Evolutionary conservation across 2,329 filamentous ascomycete species (phyloP).

Genomic region (Sphaerulina musiva): DNA sequence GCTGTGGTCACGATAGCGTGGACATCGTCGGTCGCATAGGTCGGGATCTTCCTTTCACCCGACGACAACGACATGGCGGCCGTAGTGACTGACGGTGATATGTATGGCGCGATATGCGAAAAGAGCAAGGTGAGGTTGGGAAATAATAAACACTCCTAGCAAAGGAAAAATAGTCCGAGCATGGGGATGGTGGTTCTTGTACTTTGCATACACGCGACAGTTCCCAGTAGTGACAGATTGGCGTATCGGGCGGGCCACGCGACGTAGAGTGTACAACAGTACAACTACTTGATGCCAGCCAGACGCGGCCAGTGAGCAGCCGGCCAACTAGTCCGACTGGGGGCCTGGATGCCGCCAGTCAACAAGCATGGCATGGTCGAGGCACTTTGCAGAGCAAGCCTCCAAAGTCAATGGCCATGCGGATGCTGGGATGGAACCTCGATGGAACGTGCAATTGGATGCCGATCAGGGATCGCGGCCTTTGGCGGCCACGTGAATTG

Average conservation of each 20-base stretch:
- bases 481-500: not conserved
- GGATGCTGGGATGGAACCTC: not conserved
- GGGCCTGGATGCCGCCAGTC: conserved; percentile 1
- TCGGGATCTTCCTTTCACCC: conserved; percentile 5
- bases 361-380: conserved; percentile 2
- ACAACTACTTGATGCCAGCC: not conserved
- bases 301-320: not conserved
- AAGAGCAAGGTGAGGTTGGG: not conserved
- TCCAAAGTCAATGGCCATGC: not conserved
- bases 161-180: not conserved
- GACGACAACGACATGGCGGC: conserved; percentile 2
- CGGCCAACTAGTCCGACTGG: not conserved
- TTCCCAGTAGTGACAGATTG: not conserved
- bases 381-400: conserved; percentile 2
- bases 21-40: conserved; percentile 7
- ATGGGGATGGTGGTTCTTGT: conserved; percentile 1
- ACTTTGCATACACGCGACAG: not conserved
- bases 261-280: not conserved
- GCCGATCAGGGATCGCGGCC: not conserved
- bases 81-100: not conserved
- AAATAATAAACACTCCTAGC: not conserved
- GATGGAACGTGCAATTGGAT: not conserved
- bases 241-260: conserved; percentile 3
- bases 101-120: not conserved
- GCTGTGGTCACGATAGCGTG: conserved; percentile 18